Conservation (phyloP, 1,139 yeast species). For the Suhomyces wounanorum region DNA sequence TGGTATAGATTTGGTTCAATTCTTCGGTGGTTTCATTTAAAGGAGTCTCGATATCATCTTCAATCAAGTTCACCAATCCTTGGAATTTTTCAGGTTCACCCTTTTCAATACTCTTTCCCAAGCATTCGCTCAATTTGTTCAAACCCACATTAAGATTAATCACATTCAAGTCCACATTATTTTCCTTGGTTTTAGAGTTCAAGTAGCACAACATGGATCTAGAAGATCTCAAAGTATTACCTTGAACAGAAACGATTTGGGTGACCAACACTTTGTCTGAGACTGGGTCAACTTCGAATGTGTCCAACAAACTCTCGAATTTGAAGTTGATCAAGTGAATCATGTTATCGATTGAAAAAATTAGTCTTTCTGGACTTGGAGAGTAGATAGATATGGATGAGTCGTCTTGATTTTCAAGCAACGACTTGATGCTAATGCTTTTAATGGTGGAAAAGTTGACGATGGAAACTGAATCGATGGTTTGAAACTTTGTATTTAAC, state of each 20-base stretch:
- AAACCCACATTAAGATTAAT: constrained; percentile 65
- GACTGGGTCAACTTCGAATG: constrained; percentile 23
- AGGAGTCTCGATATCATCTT: constrained; percentile 25
- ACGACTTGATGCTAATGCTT: constrained; percentile 23
- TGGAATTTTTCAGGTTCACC: constrained; percentile 15
- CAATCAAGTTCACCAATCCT: constrained; percentile 19
- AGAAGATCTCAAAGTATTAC: constrained; percentile 41
- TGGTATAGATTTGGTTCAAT: constrained; percentile 26
- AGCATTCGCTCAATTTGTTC: constrained; percentile 69
- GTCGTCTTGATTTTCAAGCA: constrained; percentile 19
- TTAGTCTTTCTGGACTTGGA: constrained; percentile 49
- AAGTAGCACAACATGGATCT: constrained; percentile 48
- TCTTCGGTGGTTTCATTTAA: constrained; percentile 23
- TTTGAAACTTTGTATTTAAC: constrained; percentile 20
- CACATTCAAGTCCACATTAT: constrained; percentile 45
- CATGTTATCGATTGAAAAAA: constrained; percentile 41
- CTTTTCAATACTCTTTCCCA: constrained; percentile 60
- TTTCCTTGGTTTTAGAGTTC: constrained; percentile 44
- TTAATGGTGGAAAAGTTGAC: constrained; percentile 25
- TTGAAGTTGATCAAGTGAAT: constrained; percentile 48
- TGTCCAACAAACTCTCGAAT: constrained; percentile 45
- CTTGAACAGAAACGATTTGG: constrained; percentile 44
- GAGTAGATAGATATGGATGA: constrained; percentile 28
- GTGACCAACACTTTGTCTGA: constrained; percentile 32
- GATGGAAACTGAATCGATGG: constrained; percentile 25